A percentile compares a stretch with the other conserved stretches of the same genome.
Evolutionary conservation across 2,329 filamentous ascomycete genomes (phyloP).

Genomic region (Cladosporium austrohemisphaericum): DNA sequence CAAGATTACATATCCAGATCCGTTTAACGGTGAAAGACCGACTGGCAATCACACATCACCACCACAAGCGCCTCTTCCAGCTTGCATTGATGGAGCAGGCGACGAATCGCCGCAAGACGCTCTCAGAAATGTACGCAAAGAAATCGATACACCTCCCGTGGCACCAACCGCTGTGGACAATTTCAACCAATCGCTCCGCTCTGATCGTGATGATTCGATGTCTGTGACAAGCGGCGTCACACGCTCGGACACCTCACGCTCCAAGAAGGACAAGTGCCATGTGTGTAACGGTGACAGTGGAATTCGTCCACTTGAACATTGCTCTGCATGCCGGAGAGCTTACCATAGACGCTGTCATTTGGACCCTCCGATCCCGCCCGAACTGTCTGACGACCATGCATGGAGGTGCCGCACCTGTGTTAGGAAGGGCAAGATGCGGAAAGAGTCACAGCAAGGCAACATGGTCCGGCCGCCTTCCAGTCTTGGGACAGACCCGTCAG

Average conservation of each 20-base stretch:
- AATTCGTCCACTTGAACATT: slow-evolving; percentile 28
- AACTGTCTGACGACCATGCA: not conserved
- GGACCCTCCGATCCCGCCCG: slow-evolving; percentile 8
- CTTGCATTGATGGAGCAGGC: not conserved
- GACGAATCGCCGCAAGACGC: not conserved
- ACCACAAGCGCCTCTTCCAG: not conserved
- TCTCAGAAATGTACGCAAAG: not conserved
- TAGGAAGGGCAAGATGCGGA: slow-evolving; percentile 16
- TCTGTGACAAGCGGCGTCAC: slow-evolving; percentile 5
- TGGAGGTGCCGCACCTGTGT: slow-evolving; percentile 30
- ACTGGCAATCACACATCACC: no score
- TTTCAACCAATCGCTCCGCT: not conserved
- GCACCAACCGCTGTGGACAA: not conserved
- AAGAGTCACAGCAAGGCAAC: not conserved
- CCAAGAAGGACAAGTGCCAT: slow-evolving; percentile 26
- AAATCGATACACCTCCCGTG: not conserved
- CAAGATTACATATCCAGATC: not conserved
- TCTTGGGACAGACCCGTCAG: no score
- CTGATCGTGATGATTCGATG: slow-evolving; percentile 5
- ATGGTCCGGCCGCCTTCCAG: no score
- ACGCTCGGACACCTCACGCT: not conserved
- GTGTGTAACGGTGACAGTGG: slow-evolving; percentile 29
- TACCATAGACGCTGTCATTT: slow-evolving; percentile 38
- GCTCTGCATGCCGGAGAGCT: slow-evolving; percentile 31
- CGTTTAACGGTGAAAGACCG: not conserved